Conservation (phyloP, 2,329 filamentous ascomycete species). For the Xylaria sp. region DNA sequence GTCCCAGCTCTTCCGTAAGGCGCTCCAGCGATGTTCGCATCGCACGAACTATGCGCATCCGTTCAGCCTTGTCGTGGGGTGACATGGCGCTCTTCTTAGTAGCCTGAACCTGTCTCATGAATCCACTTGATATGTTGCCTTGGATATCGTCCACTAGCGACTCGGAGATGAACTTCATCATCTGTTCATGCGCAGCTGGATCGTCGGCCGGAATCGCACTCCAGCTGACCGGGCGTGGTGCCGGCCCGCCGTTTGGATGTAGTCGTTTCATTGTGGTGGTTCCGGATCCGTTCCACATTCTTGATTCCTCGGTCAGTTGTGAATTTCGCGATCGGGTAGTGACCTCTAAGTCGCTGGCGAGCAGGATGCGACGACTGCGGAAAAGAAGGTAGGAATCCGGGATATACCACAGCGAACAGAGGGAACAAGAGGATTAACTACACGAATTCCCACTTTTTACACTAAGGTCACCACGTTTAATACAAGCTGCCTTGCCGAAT, state of each 20-base stretch:
- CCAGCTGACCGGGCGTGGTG: conserved; percentile 34
- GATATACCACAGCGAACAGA: conserved; percentile 11
- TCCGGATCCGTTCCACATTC: conserved; percentile 13
- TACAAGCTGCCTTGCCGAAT: conserved; percentile 20
- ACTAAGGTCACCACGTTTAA: conserved; percentile 26
- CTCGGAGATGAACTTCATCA: conserved; percentile 40
- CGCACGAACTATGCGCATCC: conserved; percentile 38
- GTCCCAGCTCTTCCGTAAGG: conserved; percentile 38
- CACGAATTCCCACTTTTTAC: conserved; percentile 21
- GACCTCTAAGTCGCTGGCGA: not conserved
- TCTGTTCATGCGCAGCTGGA: conserved; percentile 38
- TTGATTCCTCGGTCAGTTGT: conserved; percentile 11
- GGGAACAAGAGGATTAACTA: conserved; percentile 13
- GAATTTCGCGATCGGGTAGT: conserved; percentile 10
- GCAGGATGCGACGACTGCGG: conserved; percentile 12
- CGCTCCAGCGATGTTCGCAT: conserved; percentile 39
- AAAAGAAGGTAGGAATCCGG: conserved; percentile 13
- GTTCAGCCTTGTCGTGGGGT: conserved; percentile 39
- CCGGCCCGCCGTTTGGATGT: conserved; percentile 31
- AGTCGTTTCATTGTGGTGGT: conserved; percentile 29
- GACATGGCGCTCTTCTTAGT: conserved; percentile 39
- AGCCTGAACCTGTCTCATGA: conserved; percentile 37
- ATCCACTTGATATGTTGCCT: conserved; percentile 38
- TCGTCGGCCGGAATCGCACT: conserved; percentile 36
- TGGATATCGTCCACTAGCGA: conserved; percentile 38